A percentile compares a stretch with the other conserved stretches of the same genome.
Conservation (phyloP, 192 early-diverging fungal species). For the Coemansia sp. region DNA sequence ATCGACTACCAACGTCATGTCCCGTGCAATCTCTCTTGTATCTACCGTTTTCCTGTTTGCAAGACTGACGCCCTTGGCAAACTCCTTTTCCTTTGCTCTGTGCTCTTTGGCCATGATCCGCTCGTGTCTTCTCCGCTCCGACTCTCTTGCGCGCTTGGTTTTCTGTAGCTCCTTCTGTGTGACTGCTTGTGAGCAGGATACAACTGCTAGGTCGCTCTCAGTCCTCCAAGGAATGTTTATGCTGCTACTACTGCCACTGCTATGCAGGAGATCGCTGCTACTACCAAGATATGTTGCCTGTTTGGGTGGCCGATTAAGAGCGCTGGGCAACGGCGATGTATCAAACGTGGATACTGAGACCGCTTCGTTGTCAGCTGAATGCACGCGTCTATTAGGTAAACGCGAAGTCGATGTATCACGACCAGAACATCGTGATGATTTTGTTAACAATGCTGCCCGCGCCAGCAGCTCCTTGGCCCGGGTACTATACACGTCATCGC, state of each 20-base stretch:
- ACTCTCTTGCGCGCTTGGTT: background rate
- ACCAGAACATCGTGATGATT: background rate
- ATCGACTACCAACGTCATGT: slow-evolving; percentile 35
- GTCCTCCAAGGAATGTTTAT: background rate
- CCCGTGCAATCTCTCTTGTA: slow-evolving; percentile 10
- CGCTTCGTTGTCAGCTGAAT: slow-evolving; percentile 6
- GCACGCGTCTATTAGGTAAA: background rate
- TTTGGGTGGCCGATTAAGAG: background rate
- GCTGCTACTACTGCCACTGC: slow-evolving; percentile 1
- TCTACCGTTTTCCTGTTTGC: background rate
- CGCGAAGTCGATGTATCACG: background rate
- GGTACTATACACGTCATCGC: background rate
- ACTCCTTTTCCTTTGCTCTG: background rate
- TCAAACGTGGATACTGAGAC: background rate
- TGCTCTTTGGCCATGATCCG: slow-evolving; percentile 7
- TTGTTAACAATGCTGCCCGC: background rate
- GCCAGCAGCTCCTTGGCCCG: background rate
- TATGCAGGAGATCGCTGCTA: background rate
- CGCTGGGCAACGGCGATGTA: background rate
- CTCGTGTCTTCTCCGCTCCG: slow-evolving; percentile 10
- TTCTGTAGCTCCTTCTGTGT: slow-evolving; percentile 3
- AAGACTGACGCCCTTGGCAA: background rate
- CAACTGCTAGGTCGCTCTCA: background rate
- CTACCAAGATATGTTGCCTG: background rate
- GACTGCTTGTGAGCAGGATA: background rate